A percentile compares a stretch with the other conserved stretches of the same genome.
These are phyloP conservation scores for Grammothele lineata DNA, from an alignment of 768 basidiomycete species.

Conservation along the genomic window DNA sequence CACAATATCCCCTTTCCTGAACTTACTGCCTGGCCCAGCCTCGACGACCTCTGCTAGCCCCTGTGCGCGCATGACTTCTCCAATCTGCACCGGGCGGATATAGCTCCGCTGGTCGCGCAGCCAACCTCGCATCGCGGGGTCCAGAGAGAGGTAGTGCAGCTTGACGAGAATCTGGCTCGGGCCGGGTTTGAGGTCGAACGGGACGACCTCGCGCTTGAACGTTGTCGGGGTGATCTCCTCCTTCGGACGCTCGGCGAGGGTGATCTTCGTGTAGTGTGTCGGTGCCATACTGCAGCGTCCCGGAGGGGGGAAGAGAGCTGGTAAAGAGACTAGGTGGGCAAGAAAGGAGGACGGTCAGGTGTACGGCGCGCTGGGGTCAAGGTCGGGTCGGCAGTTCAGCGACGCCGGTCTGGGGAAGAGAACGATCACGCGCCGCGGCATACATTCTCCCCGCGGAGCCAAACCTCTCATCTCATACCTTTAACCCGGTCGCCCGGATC, in stretches of 20 bases:
- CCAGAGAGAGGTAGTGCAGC: conserved; percentile 75
- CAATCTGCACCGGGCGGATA: conserved; percentile 50
- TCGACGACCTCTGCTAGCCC: conserved; percentile 66
- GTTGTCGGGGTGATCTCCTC: conserved; percentile 68
- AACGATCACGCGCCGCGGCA: not conserved
- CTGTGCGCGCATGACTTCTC: conserved; percentile 65
- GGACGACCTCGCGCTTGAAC: conserved; percentile 57
- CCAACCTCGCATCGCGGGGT: conserved; percentile 89
- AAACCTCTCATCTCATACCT: no score
- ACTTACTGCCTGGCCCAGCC: conserved; percentile 47
- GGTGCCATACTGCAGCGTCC: conserved; percentile 9
- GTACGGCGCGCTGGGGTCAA: no score
- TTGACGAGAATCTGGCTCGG: conserved; percentile 62
- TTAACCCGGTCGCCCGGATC: no score
- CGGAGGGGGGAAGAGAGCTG: no score
- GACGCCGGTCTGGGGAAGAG: not conserved
- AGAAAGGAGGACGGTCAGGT: no score
- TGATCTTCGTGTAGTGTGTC: conserved; percentile 53
- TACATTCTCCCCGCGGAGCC: no score
- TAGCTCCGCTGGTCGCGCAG: conserved; percentile 71
- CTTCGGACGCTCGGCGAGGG: conserved; percentile 71
- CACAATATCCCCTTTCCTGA: conserved; percentile 69
- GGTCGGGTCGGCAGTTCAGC: not conserved
- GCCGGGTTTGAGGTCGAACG: conserved; percentile 51
- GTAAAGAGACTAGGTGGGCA: no score